Conservation (phyloP, 2,329 filamentous ascomycete species). For the Pseudopyricularia javanii region DNA sequence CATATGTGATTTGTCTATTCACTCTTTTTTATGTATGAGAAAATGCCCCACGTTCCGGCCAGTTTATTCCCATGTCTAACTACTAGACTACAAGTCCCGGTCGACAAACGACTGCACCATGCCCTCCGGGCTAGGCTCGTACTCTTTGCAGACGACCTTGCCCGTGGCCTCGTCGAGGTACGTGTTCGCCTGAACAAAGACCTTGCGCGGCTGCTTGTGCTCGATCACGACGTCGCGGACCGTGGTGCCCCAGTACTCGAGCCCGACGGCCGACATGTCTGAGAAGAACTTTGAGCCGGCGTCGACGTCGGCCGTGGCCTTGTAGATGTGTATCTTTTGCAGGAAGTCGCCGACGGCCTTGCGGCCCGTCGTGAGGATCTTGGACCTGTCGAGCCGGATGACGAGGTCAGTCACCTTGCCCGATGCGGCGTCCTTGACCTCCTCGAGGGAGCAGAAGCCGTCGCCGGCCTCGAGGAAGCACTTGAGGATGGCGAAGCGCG, state of each 20-base stretch:
- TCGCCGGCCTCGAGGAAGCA: conserved; percentile 79
- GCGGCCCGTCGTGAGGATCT: conserved; percentile 74
- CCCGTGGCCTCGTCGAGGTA: conserved; percentile 55
- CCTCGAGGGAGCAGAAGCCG: conserved; percentile 73
- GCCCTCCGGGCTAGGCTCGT: conserved; percentile 68
- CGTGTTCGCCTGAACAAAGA: conserved; percentile 93
- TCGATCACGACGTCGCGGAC: conserved; percentile 63
- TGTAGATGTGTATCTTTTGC: conserved; percentile 87
- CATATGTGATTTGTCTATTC: too few relatives aligned
- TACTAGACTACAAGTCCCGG: conserved; percentile 19
- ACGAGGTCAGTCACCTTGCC: conserved; percentile 44
- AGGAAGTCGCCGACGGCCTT: conserved; percentile 77
- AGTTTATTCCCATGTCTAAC: too few relatives aligned
- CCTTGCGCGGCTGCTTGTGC: conserved; percentile 74
- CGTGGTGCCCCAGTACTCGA: conserved; percentile 72
- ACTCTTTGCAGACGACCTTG: conserved; percentile 69
- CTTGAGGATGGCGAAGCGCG: conserved; percentile 75
- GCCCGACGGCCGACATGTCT: conserved; percentile 69
- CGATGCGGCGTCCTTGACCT: conserved; percentile 60
- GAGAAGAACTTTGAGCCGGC: conserved; percentile 70
- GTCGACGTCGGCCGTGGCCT: conserved; percentile 74
- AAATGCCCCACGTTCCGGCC: too few relatives aligned
- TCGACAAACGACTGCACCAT: conserved; percentile 77
- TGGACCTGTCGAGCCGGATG: conserved; percentile 71
- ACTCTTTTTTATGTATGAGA: too few relatives aligned